Evolutionary conservation across 768 basidiomycete genomes (phyloP).

Genomic region (Termitomyces sp.): DNA sequence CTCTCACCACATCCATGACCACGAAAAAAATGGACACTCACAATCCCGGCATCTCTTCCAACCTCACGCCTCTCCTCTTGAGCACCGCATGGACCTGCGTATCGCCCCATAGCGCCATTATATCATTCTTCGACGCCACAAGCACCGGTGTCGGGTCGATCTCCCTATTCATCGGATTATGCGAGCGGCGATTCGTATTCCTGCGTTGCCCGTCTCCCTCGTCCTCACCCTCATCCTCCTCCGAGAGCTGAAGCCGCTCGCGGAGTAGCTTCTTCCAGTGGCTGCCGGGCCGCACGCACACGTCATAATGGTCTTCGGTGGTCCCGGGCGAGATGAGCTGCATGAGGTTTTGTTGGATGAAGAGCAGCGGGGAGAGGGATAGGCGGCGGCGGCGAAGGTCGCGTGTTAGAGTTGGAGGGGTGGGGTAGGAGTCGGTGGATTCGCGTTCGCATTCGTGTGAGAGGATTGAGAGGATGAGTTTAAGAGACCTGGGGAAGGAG

Average conservation of each 20-base stretch:
- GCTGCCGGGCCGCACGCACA: conserved; percentile 53
- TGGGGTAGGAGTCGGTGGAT: conserved; percentile 8
- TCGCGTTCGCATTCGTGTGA: conserved; percentile 42
- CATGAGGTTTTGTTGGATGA: conserved; percentile 51
- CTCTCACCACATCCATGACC: not conserved
- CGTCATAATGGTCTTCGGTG: conserved; percentile 25
- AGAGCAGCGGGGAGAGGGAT: conserved; percentile 44
- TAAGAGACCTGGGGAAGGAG: conserved; percentile 42
- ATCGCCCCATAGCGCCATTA: conserved; percentile 61
- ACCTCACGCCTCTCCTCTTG: conserved; percentile 40
- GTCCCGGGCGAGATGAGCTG: conserved; percentile 46
- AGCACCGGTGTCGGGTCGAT: conserved; percentile 51
- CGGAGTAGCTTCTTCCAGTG: conserved; percentile 53
- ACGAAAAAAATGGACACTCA: conserved; percentile 43
- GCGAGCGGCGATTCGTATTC: conserved; percentile 14
- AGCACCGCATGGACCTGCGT: conserved; percentile 48
- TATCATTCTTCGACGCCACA: conserved; percentile 53
- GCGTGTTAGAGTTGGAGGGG: conserved; percentile 17
- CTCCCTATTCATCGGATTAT: conserved; percentile 20
- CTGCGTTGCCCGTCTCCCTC: not conserved
- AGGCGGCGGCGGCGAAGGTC: conserved; percentile 31
- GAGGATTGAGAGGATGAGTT: conserved; percentile 51
- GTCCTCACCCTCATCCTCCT: no score
- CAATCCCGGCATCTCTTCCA: conserved; percentile 69
- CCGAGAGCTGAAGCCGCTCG: conserved; percentile 4